Percentiles rank a stretch among this genome's conserved stretches.
Evolutionary conservation across 2,329 filamentous ascomycete species (phyloP).

Genomic region (Diaporthe sp.): DNA sequence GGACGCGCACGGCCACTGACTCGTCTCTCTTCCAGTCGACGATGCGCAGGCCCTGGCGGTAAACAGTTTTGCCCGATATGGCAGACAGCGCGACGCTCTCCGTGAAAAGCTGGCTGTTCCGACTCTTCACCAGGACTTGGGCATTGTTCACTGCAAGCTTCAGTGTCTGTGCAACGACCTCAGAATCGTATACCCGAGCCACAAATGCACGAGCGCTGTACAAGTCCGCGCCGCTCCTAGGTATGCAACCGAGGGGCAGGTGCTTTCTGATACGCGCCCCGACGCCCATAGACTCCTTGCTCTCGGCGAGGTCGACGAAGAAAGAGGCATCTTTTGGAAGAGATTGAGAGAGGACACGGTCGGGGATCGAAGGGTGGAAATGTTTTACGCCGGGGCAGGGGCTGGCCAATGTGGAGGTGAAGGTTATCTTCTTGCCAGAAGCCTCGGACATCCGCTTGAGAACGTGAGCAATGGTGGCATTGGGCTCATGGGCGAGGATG

Average conservation of each 20-base stretch:
- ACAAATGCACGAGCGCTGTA: slow-evolving; percentile 18
- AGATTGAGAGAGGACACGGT: neutral
- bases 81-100: slow-evolving; percentile 12
- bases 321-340: slow-evolving; percentile 4
- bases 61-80: neutral
- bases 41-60: slow-evolving; percentile 9
- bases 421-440: slow-evolving; percentile 1
- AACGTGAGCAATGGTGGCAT: neutral
- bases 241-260: neutral
- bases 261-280: slow-evolving; percentile 10
- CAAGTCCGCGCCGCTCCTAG: neutral
- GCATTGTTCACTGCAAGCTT: neutral
- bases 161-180: neutral
- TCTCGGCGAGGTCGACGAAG: slow-evolving; percentile 5
- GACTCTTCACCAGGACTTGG: neutral
- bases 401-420: neutral
- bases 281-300: neutral
- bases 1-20: neutral
- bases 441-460: neutral
- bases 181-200: slow-evolving; percentile 1
- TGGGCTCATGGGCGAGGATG: neutral
- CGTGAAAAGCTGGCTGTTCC: neutral
- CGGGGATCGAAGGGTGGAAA: slow-evolving; percentile 7
- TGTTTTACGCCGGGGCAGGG: neutral
- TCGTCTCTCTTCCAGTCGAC: neutral